Evolutionary conservation across 768 basidiomycete species (phyloP).

Genomic region (Russula sp.): DNA sequence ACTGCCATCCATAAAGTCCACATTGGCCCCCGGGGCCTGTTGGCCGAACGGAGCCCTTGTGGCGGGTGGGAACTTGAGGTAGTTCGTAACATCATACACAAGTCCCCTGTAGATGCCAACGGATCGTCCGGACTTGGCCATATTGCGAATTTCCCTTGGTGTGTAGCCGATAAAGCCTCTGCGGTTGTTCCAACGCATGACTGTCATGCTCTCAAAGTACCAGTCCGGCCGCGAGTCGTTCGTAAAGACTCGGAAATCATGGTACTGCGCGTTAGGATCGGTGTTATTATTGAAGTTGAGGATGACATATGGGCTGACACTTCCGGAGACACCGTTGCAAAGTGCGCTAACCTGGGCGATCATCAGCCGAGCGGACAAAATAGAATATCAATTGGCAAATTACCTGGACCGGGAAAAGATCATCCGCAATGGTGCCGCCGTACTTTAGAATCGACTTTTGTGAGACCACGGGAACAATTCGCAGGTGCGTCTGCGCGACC

Average conservation of each 20-base stretch:
- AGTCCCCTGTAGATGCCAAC: conserved; percentile 84
- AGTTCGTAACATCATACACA: conserved; percentile 83
- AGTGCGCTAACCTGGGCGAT: conserved; percentile 72
- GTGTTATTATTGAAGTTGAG: conserved; percentile 73
- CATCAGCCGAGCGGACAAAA: conserved; percentile 13
- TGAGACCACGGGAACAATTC: conserved; percentile 67
- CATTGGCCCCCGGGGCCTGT: conserved; percentile 37
- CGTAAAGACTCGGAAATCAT: conserved; percentile 89
- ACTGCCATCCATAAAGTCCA: conserved; percentile 63
- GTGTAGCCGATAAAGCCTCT: conserved; percentile 86
- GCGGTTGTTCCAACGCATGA: conserved; percentile 85
- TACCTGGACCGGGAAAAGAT: conserved; percentile 93
- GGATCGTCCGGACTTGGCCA: conserved; percentile 55
- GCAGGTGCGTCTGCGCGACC: conserved; percentile 60
- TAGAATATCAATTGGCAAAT: neutral
- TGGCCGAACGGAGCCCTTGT: conserved; percentile 44
- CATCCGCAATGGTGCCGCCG: conserved; percentile 67
- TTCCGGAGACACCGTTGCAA: conserved; percentile 79
- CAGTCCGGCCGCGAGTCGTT: conserved; percentile 94
- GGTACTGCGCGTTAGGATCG: conserved; percentile 74
- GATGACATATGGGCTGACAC: conserved; percentile 70
- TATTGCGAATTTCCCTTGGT: conserved; percentile 62
- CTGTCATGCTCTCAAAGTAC: conserved; percentile 94
- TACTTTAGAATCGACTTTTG: conserved; percentile 73
- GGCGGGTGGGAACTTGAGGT: conserved; percentile 65